Percentiles rank a stretch among this genome's conserved stretches.
Conservation (phyloP, 164 flowering plant species). For the Echeveria elegans region DNA sequence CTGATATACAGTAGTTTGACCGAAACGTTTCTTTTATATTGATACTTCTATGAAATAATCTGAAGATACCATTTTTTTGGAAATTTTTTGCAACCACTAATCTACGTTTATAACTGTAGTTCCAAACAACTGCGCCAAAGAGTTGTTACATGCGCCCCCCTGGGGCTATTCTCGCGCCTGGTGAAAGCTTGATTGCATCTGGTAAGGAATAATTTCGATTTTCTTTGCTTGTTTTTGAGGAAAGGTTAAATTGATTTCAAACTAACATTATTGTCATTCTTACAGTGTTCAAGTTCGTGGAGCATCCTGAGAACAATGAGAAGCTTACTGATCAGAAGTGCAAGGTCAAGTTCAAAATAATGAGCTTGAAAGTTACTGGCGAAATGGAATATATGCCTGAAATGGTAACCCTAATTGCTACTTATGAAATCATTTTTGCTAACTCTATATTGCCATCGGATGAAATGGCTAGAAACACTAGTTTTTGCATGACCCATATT, state of each 20-base stretch:
- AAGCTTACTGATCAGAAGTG: constrained; percentile 47
- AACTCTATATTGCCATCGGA: background rate
- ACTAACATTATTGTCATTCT: background rate
- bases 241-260: background rate
- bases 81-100: background rate
- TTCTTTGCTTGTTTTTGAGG: background rate
- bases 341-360: constrained; percentile 65
- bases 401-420: constrained; percentile 26
- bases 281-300: constrained; percentile 71
- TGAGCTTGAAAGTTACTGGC: constrained; percentile 66
- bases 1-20: background rate
- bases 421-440: background rate
- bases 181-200: constrained; percentile 35
- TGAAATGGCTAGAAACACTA: background rate
- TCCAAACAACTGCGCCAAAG: constrained; percentile 59
- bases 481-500: too few species aligned
- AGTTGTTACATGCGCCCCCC: constrained; percentile 50
- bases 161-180: constrained; percentile 41
- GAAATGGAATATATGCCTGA: constrained; percentile 58
- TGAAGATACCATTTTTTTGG: background rate
- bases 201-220: constrained; percentile 18
- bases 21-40: background rate
- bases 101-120: constrained; percentile 19
- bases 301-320: constrained; percentile 63
- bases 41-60: background rate